Base-by-base conservation (phyloP, 345 rosid genomes). In the Theobroma cacao region DNA sequence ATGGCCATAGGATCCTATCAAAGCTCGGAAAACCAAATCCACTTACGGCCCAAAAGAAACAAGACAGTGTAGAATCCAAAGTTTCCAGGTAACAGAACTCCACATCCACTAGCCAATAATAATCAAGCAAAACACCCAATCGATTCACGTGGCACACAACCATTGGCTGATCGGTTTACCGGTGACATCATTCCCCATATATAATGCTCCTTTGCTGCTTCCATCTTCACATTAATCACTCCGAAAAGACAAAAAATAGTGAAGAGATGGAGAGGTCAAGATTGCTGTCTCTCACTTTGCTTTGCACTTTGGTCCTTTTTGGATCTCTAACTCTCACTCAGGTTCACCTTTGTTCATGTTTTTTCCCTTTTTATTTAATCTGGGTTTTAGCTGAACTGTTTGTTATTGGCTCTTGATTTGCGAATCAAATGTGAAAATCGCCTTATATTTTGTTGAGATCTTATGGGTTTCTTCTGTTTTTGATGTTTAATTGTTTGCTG, bases 261-360 rank as follows among this genome's bases (percentile, higher is more conserved):
- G 18, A 40, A 47, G 77, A 69, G 67, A 91, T 90, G 97, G 89
- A 83, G 81, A 89, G 84, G 80, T 76, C 82, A 67, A 79, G 83
- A 65, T 79, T 69, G 65, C 36, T 82, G 48, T 36, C 79, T 10
- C 72, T 65, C 20, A 58, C 87, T 18, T 72, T 89, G 72, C 62
- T 91, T 7, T 86, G 83, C 73, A 55, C 85, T 22, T 38, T 91
- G 12, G 53, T 88, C 60, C 70, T 92, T 31, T 7, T 88, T 50
- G 94, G 88, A 74, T 33, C 92, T 76, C 47, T 89, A 47, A 45
- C 85, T 38, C 78, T 79, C 24, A 77, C 82, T 72, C 90, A 90
- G 93, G 98, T 91, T 78, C 67, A 8, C 17, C 38, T 45, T 26
- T 50, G n/a, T 0, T 15, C 6, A 10, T n/a, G 40, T 5, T 2